A percentile compares a stretch with the other conserved stretches of the same genome.
Evolutionary conservation across 495 filamentous ascomycete species (phyloP).

Genomic region (Aspergillus incahuasiensis): DNA sequence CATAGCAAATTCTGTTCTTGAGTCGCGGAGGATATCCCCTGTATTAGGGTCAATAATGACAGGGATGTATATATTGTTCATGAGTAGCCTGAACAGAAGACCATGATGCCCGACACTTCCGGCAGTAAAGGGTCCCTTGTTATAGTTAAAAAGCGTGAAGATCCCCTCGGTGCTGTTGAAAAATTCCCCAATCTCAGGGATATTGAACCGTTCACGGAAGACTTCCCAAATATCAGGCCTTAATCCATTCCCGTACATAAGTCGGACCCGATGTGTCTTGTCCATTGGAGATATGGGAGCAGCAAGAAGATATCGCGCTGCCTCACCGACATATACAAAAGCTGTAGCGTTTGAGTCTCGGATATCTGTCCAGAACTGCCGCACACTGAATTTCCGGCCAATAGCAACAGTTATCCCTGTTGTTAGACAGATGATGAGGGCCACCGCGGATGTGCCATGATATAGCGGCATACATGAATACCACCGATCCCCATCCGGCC

Average conservation of each 20-base stretch:
- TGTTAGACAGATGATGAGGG: conserved; percentile 48
- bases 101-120: conserved; percentile 72
- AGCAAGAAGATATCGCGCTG: conserved; percentile 68
- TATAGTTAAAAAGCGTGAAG: conserved; percentile 54
- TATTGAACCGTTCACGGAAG: conserved; percentile 61
- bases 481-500: conserved; percentile 55
- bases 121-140: conserved; percentile 54
- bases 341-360: conserved; percentile 62
- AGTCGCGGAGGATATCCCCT: conserved; percentile 59
- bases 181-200: conserved; percentile 57
- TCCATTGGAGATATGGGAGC: conserved; percentile 61
- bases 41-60: conserved; percentile 66
- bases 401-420: conserved; percentile 60
- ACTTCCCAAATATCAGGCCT: conserved; percentile 71
- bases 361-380: conserved; percentile 71
- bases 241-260: conserved; percentile 74
- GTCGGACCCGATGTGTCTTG: conserved; percentile 57
- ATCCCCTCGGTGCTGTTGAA: conserved; percentile 65
- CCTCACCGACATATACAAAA: conserved; percentile 83
- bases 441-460: conserved; percentile 67
- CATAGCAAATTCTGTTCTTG: conserved; percentile 60
- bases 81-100: conserved; percentile 44
- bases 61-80: conserved; percentile 54
- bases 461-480: conserved; percentile 80
- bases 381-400: conserved; percentile 64